These are phyloP conservation scores for Aspergillus sojae DNA, from an alignment of 2,329 filamentous ascomycete species.

Conservation along the genomic window DNA sequence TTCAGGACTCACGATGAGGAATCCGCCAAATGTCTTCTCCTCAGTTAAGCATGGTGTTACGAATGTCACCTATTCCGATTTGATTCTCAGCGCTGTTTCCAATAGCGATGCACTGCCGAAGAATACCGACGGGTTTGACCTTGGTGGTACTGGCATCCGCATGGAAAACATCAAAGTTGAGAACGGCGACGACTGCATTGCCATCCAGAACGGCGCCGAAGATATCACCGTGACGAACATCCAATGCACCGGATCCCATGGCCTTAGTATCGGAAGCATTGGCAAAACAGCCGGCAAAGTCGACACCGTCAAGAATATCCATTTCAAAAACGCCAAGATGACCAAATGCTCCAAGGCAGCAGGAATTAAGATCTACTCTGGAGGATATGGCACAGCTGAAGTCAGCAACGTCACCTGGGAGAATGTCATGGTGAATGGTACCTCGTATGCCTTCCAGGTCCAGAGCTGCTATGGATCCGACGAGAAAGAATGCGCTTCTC, in stretches of 20 bases:
- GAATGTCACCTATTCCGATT: neutral
- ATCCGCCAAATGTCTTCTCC: neutral
- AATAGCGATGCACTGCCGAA: neutral
- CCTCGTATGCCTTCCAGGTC: neutral
- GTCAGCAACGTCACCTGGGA: slow-evolving; percentile 10
- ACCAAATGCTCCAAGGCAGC: slow-evolving; percentile 47
- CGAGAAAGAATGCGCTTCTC: neutral
- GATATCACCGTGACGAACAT: slow-evolving; percentile 46
- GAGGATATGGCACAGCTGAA: neutral
- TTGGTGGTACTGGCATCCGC: neutral
- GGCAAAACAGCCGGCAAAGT: slow-evolving; percentile 36
- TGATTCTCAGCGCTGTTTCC: neutral
- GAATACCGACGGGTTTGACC: neutral
- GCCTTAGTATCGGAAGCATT: slow-evolving; percentile 52
- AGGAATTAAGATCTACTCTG: slow-evolving; percentile 43
- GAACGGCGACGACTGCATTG: too few relatives aligned
- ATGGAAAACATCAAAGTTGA: neutral
- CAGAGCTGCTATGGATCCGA: neutral
- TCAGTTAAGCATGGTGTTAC: neutral
- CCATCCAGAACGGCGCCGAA: slow-evolving; percentile 36
- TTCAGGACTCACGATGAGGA: neutral
- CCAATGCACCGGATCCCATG: slow-evolving; percentile 52
- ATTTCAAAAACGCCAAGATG: slow-evolving; percentile 46
- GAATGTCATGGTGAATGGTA: neutral
- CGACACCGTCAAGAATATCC: slow-evolving; percentile 48